Conservation (phyloP, 495 filamentous ascomycete genomes). For the Penicillium goetzii region DNA sequence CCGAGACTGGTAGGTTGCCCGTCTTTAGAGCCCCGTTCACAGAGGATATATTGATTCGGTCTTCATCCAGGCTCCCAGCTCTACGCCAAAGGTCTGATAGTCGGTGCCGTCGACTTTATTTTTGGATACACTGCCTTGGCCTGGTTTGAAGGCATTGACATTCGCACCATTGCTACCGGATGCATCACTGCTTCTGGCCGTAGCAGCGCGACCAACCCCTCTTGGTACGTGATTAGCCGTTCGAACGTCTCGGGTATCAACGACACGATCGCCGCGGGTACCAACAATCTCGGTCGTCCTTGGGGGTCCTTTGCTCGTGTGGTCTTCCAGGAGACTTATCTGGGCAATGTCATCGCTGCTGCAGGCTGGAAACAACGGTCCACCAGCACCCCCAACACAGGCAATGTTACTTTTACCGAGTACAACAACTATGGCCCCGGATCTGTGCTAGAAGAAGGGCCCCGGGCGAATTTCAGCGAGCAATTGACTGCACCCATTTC, state of each 20-base stretch:
- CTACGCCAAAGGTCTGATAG: slow-evolving; percentile 7
- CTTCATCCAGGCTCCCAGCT: not conserved
- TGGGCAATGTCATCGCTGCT: slow-evolving; percentile 56
- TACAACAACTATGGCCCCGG: slow-evolving; percentile 26
- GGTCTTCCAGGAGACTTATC: slow-evolving; percentile 57
- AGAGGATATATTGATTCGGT: not conserved
- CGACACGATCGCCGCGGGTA: slow-evolving; percentile 1
- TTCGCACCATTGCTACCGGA: slow-evolving; percentile 7
- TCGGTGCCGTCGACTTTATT: slow-evolving; percentile 18
- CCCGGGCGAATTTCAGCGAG: slow-evolving; percentile 2
- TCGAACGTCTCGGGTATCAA: slow-evolving; percentile 2
- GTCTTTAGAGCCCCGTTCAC: too few relatives aligned
- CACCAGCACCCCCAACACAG: slow-evolving; percentile 16
- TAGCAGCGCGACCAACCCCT: not conserved
- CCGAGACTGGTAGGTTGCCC: not conserved
- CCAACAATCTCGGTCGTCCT: slow-evolving; percentile 55
- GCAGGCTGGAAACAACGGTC: slow-evolving; percentile 55
- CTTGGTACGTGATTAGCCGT: slow-evolving; percentile 7
- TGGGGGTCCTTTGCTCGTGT: slow-evolving; percentile 63
- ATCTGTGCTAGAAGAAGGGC: slow-evolving; percentile 6
- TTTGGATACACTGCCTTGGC: slow-evolving; percentile 22
- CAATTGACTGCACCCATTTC: slow-evolving; percentile 3
- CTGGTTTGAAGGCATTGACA: slow-evolving; percentile 6
- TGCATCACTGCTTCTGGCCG: slow-evolving; percentile 7
- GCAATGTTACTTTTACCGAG: slow-evolving; percentile 25